Conservation (phyloP, 805 yeast species). For the Ogataea philodendri region DNA sequence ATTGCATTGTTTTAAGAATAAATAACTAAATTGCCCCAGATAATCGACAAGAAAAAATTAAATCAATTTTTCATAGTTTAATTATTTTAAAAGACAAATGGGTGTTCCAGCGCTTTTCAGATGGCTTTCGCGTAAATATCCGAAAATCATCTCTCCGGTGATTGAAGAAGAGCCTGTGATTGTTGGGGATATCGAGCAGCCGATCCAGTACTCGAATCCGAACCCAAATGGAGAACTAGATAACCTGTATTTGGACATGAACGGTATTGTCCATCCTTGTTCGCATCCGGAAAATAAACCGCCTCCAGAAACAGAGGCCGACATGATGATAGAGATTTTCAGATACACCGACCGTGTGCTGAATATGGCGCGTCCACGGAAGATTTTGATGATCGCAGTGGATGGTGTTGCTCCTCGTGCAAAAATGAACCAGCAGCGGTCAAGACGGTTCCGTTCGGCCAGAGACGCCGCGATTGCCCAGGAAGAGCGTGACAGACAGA, state of each 20-base stretch:
- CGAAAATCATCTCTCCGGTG: constrained; percentile 90
- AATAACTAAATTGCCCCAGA: constrained; percentile 5
- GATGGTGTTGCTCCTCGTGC: constrained; percentile 99
- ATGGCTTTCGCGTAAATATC: constrained; percentile 92
- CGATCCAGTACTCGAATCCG: constrained; percentile 65
- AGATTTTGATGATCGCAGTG: constrained; percentile 89
- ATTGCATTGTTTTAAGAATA: not conserved
- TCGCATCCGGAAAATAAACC: constrained; percentile 97
- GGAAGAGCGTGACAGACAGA: constrained; percentile 61
- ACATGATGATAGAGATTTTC: constrained; percentile 92
- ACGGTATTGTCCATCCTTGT: constrained; percentile 98
- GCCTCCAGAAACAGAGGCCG: constrained; percentile 94
- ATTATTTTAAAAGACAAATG: constrained; percentile 39
- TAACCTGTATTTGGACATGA: constrained; percentile 93
- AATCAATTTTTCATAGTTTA: constrained; percentile 1
- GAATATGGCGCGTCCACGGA: constrained; percentile 92
- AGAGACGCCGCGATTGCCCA: constrained; percentile 81
- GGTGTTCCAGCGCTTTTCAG: constrained; percentile 98
- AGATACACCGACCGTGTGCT: constrained; percentile 89
- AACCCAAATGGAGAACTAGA: constrained; percentile 97
- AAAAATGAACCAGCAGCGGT: constrained; percentile 94
- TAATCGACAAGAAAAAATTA: constrained; percentile 8
- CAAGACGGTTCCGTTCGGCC: constrained; percentile 90
- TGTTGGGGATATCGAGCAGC: constrained; percentile 61
- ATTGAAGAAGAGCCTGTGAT: constrained; percentile 64